Percentiles rank a stretch among this genome's conserved stretches.
Evolutionary conservation across 2,329 filamentous ascomycete species (phyloP).

Genomic region (Pezicula radicicola): DNA sequence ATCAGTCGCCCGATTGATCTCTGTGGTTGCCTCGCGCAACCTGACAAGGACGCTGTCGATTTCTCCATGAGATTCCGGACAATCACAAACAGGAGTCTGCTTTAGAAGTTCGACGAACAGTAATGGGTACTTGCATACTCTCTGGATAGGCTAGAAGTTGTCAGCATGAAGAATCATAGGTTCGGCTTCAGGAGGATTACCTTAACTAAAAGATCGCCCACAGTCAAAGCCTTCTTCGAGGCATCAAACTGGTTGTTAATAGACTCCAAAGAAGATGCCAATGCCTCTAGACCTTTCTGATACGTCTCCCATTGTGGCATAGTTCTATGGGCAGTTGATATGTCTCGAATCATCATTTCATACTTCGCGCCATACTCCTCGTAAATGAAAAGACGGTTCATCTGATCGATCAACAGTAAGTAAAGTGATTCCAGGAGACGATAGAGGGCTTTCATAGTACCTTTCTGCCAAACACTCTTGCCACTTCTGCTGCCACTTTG

Average conservation of each 20-base stretch:
- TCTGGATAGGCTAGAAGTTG: slow-evolving; percentile 74
- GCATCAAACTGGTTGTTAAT: slow-evolving; percentile 60
- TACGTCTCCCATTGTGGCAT: slow-evolving; percentile 75
- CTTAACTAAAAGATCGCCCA: slow-evolving; percentile 89
- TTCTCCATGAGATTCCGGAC: slow-evolving; percentile 76
- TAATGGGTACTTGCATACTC: slow-evolving; percentile 86
- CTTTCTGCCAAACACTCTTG: slow-evolving; percentile 58
- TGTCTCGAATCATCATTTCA: slow-evolving; percentile 77
- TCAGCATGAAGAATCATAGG: slow-evolving; percentile 7
- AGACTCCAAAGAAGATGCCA: slow-evolving; percentile 73
- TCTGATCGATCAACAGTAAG: slow-evolving; percentile 42
- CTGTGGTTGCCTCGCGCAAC: slow-evolving; percentile 70
- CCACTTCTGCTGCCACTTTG: slow-evolving; percentile 56
- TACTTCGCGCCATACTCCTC: slow-evolving; percentile 91
- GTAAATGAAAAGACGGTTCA: slow-evolving; percentile 80
- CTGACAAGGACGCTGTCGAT: slow-evolving; percentile 71
- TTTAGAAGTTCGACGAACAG: slow-evolving; percentile 82
- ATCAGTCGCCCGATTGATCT: slow-evolving; percentile 82
- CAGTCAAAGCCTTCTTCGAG: slow-evolving; percentile 72
- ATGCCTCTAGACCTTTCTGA: slow-evolving; percentile 79
- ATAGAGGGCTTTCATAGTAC: slow-evolving; percentile 31
- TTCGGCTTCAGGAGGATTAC: slow-evolving; percentile 36
- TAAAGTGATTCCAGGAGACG: slow-evolving; percentile 1
- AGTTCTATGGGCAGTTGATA: slow-evolving; percentile 64
- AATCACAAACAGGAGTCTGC: slow-evolving; percentile 80